These are phyloP conservation scores for Tulasnella sp. DNA, from an alignment of 768 basidiomycete species.

Conservation along the genomic window DNA sequence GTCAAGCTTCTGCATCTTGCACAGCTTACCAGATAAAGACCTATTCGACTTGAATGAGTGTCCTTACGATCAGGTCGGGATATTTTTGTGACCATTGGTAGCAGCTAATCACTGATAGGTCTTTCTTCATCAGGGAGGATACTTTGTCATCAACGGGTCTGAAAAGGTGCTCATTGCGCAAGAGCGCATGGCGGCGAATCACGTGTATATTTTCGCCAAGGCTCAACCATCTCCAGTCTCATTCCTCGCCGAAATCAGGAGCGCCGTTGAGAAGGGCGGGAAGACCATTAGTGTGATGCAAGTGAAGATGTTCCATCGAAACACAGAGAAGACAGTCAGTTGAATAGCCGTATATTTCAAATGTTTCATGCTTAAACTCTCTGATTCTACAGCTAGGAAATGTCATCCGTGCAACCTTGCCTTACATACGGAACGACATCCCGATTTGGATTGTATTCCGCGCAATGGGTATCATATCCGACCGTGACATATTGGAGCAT, in stretches of 20 bases:
- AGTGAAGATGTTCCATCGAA: slow-evolving; percentile 91
- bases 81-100: background rate
- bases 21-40: slow-evolving; percentile 65
- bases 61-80: slow-evolving; percentile 69
- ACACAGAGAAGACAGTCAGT: slow-evolving; percentile 79
- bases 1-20: slow-evolving; percentile 88
- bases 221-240: slow-evolving; percentile 92
- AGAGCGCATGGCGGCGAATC: slow-evolving; percentile 98
- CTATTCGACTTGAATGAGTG: slow-evolving; percentile 93
- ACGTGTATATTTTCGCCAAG: slow-evolving; percentile 98
- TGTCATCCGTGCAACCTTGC: slow-evolving; percentile 93
- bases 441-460: slow-evolving; percentile 99
- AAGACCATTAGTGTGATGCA: slow-evolving; percentile 97
- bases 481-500: slow-evolving; percentile 94
- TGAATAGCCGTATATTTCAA: background rate
- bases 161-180: slow-evolving; percentile 99
- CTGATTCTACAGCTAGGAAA: slow-evolving; percentile 61
- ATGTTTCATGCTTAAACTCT: background rate
- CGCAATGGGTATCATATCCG: slow-evolving; percentile 92
- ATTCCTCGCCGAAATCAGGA: slow-evolving; percentile 93
- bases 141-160: slow-evolving; percentile 98
- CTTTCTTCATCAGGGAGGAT: slow-evolving; percentile 58
- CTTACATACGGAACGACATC: slow-evolving; percentile 96
- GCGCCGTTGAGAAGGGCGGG: slow-evolving; percentile 94
- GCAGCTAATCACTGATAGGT: background rate